phyloP scores from a whole-genome alignment of 768 basidiomycete species.

The Pisolithus orientalis region DNA sequence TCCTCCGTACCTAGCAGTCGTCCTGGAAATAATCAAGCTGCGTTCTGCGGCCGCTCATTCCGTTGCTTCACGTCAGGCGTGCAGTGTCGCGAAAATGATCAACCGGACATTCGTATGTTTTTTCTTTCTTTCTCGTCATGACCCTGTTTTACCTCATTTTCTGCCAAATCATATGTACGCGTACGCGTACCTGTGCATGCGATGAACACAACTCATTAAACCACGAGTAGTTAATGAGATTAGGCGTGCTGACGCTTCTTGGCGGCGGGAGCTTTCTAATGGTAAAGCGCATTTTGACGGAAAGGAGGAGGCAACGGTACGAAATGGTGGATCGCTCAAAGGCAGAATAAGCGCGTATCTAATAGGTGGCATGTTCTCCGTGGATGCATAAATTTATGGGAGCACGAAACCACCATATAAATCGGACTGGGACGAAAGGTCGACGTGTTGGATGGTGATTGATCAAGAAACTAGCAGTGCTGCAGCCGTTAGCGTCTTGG shows the following conservation, averaged over 20 bases:
- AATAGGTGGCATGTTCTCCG: neutral
- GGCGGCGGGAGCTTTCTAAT: slow-evolving; percentile 26
- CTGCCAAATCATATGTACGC: neutral
- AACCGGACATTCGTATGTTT: neutral
- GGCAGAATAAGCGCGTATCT: slow-evolving; percentile 6
- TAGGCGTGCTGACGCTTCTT: slow-evolving; percentile 22
- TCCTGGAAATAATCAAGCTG: neutral
- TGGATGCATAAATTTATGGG: slow-evolving; percentile 19
- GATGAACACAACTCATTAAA: neutral
- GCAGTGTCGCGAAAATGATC: neutral
- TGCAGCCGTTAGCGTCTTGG: too few relatives aligned
- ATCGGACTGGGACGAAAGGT: too few relatives aligned
- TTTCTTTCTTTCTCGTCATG: slow-evolving; percentile 3
- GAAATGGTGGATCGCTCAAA: slow-evolving; percentile 11
- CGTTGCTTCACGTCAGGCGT: too few relatives aligned
- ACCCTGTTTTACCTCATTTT: neutral
- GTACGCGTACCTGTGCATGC: neutral
- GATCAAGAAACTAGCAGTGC: too few relatives aligned
- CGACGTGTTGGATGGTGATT: too few relatives aligned
- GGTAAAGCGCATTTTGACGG: slow-evolving; percentile 22
- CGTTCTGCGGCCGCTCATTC: neutral
- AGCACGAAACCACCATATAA: neutral
- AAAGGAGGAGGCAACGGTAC: slow-evolving; percentile 18
- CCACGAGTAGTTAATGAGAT: slow-evolving; percentile 14
- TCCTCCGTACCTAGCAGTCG: too few relatives aligned